These are phyloP conservation scores for Favolaschia claudopus DNA, from an alignment of 768 basidiomycete species.

Conservation along the genomic window DNA sequence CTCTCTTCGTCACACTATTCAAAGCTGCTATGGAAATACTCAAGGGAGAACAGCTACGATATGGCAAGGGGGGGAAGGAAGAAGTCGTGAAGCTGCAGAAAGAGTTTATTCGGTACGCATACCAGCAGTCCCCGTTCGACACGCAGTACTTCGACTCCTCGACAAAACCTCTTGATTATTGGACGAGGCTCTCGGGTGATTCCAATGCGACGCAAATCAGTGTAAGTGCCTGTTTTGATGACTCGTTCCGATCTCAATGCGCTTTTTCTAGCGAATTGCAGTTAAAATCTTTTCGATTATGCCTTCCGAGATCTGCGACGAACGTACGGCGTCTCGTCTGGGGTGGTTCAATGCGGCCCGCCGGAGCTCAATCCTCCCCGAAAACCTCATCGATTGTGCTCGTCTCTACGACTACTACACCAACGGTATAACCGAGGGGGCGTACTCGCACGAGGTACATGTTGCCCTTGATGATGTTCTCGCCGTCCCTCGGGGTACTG, in stretches of 20 bases:
- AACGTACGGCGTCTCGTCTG: slow-evolving; percentile 3
- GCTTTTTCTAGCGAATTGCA: too few species aligned
- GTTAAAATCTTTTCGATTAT: too few species aligned
- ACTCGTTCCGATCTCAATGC: too few species aligned
- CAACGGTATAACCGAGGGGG: slow-evolving; percentile 26
- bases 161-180: not conserved
- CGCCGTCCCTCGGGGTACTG: not conserved
- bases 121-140: not conserved
- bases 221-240: too few species aligned
- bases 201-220: too few species aligned
- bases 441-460: slow-evolving; percentile 25
- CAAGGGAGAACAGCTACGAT: too few species aligned
- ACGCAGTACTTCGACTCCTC: not conserved
- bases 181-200: too few species aligned
- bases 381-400: not conserved
- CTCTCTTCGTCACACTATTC: too few species aligned
- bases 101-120: not conserved
- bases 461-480: slow-evolving; percentile 10
- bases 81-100: too few species aligned
- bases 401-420: slow-evolving; percentile 20
- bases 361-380: slow-evolving; percentile 4
- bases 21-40: too few species aligned
- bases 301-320: too few species aligned
- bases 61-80: too few species aligned
- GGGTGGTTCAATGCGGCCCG: slow-evolving; percentile 7